Percentiles rank a stretch among this genome's conserved stretches.
phyloP scores from a whole-genome alignment of 2,329 filamentous ascomycete genomes.

The Pyrenochaeta sp. region DNA sequence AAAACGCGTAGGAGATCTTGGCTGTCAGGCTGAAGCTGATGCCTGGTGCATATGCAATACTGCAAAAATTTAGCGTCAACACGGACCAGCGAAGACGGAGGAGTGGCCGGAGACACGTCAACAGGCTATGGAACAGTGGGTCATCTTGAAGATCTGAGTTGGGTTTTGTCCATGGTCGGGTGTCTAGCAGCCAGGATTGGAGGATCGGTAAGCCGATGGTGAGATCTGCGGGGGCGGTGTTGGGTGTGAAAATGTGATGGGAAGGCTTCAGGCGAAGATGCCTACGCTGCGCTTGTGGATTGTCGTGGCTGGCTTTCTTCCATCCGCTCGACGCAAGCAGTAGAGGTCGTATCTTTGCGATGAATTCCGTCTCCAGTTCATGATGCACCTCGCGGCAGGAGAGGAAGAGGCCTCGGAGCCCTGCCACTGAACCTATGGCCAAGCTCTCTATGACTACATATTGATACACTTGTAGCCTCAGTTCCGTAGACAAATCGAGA shows the following conservation, averaged over 20 bases:
- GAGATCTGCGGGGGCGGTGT: background rate
- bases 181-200: no score
- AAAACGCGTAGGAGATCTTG: background rate
- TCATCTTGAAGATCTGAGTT: background rate
- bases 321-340: background rate
- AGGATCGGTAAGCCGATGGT: background rate
- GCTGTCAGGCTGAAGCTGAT: background rate
- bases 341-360: background rate
- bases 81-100: background rate
- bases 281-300: background rate
- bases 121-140: background rate
- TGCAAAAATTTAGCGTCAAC: background rate
- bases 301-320: background rate
- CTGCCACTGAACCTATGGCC: background rate
- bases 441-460: background rate
- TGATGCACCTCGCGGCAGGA: slow-evolving; percentile 1
- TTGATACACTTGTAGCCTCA: background rate
- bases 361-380: background rate
- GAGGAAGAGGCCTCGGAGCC: background rate
- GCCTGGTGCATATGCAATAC: background rate
- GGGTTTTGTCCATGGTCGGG: background rate
- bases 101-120: background rate
- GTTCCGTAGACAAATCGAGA: background rate
- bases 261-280: background rate
- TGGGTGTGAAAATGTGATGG: background rate